phyloP scores from a whole-genome alignment of 495 filamentous ascomycete genomes.

The Hypomontagnella monticulosa region DNA sequence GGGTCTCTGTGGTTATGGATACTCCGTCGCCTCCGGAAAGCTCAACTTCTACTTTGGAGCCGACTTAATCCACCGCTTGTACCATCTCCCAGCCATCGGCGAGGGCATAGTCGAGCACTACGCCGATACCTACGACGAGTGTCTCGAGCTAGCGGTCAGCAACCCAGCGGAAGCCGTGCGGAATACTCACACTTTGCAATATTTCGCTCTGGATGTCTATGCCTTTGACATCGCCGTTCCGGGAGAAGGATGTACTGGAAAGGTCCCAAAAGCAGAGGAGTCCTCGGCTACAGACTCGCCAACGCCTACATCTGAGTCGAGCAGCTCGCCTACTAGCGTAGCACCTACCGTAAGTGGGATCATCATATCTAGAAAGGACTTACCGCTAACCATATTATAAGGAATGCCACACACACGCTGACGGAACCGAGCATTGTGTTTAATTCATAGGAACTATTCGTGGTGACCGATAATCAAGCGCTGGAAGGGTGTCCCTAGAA shows the following conservation, averaged over 20 bases:
- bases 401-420: conserved; percentile 42
- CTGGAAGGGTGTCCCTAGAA: too few species aligned
- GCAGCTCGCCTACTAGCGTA: conserved; percentile 14
- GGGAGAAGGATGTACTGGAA: conserved; percentile 61
- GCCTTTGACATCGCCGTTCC: conserved; percentile 63
- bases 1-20: conserved; percentile 63
- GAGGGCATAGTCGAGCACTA: conserved; percentile 65
- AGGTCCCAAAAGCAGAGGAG: conserved; percentile 8
- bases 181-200: conserved; percentile 65
- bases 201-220: conserved; percentile 68
- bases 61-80: conserved; percentile 67
- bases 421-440: conserved; percentile 39
- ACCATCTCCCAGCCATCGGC: conserved; percentile 63
- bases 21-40: conserved; percentile 55
- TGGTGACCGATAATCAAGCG: neutral
- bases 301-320: neutral
- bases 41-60: conserved; percentile 66
- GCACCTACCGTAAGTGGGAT: conserved; percentile 15
- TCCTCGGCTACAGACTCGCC: conserved; percentile 1
- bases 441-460: conserved; percentile 5
- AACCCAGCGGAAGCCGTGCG: conserved; percentile 52
- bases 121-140: conserved; percentile 61
- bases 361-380: neutral
- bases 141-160: conserved; percentile 54
- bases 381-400: neutral